Evolutionary conservation across 176 grass and related monocot species (phyloP), one percentile per base, ranked within the genome.

Genomic region (Zea luxurians): DNA sequence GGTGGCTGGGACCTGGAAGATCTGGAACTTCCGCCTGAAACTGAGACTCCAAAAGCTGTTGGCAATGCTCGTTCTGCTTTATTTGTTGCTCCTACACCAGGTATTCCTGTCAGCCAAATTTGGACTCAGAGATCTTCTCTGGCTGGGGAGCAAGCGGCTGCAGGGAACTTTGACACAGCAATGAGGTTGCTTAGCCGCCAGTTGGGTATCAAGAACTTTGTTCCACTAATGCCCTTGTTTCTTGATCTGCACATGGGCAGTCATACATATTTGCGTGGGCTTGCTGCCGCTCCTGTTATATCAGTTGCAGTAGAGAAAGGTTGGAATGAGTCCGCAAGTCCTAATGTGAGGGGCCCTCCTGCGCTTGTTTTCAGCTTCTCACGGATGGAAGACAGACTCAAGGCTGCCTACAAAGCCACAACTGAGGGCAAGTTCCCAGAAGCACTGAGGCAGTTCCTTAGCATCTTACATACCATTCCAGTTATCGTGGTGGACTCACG

Each of bases 91-190:
- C 96, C 96, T 77, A 70, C 91, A 75, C 88, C 88, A 57, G 96
- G 96, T 71, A 90, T 98, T 86, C 87, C 96, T 82, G 92, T 98
- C 52, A 92, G 88, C 70, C 92, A 95, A 83, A 92, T 95, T 73
- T 98, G 96, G 96, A 90, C 85, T 71, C 91, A 98, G 78, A 98
- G 92, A 75, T 98, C 96, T 73, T 98, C 96, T 85, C 86, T 98
- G 79, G 89, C 90, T 79, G 96, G 96, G 13, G 96, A 98, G 78
- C 91, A 98, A 74, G 89, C 83, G 37, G 96, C 96, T 60, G 83
- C 96, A 50, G 96, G 96, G 44, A 98, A 98, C 78, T 94, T 92
- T 4, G 96, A 98, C 83, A 98, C 96, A 10, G 92, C 92, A 64
- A 94, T 98, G 87, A 78, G 96, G 48, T 63, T 98, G 75, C 83